These are phyloP conservation scores for Penicillium cosmopolitanum DNA, from an alignment of 495 filamentous ascomycete species.

Conservation along the genomic window DNA sequence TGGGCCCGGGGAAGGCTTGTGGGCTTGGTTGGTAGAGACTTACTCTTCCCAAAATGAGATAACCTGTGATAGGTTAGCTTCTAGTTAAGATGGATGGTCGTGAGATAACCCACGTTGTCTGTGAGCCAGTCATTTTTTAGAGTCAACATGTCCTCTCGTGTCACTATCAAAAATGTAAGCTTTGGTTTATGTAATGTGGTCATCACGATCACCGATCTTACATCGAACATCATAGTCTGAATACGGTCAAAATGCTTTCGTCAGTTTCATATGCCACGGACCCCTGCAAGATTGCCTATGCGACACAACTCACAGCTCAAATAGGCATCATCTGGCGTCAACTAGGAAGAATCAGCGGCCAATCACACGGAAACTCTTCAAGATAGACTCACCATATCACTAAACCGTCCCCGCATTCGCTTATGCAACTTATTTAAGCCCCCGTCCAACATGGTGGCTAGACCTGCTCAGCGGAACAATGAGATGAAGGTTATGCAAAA, in stretches of 20 bases:
- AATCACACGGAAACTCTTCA: background rate
- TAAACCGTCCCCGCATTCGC: conserved; percentile 46
- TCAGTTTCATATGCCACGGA: conserved; percentile 16
- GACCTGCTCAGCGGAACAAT: background rate
- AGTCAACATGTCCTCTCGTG: conserved; percentile 80
- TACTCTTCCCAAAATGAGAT: conserved; percentile 99
- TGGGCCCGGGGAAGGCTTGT: too few species aligned
- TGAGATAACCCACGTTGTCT: conserved; percentile 75
- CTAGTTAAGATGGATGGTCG: conserved; percentile 11
- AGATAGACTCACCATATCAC: conserved; percentile 43
- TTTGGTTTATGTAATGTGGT: background rate
- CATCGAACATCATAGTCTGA: conserved; percentile 72
- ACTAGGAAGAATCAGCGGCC: conserved; percentile 39
- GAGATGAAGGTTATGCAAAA: background rate
- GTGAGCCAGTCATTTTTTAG: conserved; percentile 95
- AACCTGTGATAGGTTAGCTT: conserved; percentile 37
- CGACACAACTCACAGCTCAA: conserved; percentile 63
- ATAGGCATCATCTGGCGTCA: conserved; percentile 72
- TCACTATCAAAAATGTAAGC: conserved; percentile 55
- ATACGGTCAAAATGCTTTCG: conserved; percentile 9
- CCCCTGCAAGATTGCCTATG: background rate
- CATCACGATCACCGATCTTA: conserved; percentile 39
- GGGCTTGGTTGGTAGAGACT: conserved; percentile 26
- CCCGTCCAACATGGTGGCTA: conserved; percentile 40
- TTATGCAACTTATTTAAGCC: conserved; percentile 46